A percentile compares a stretch with the other conserved stretches of the same genome.
Evolutionary conservation across 805 yeast species (phyloP).

Genomic region (Starmerella davenportii): DNA sequence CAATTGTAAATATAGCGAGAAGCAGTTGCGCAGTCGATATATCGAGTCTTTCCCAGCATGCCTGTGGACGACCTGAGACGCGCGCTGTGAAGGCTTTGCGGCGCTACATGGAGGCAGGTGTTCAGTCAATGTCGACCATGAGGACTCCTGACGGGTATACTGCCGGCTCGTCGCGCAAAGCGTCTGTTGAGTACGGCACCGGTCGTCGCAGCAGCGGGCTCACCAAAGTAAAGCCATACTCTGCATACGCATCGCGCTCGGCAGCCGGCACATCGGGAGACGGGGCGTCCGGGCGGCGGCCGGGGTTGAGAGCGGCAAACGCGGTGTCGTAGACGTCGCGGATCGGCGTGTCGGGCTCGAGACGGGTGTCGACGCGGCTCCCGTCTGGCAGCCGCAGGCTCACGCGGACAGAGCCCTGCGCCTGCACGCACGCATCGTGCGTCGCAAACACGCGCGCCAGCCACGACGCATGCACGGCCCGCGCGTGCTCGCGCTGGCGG

Average conservation of each 20-base stretch:
- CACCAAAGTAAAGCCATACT: conserved; percentile 29
- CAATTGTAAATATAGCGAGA: no score
- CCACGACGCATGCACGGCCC: conserved; percentile 22
- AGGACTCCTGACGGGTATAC: conserved; percentile 52
- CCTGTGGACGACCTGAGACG: no score
- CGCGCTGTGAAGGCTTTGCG: no score
- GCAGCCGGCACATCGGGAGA: no score
- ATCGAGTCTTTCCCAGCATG: no score
- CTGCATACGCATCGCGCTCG: neutral
- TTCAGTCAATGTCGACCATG: conserved; percentile 27
- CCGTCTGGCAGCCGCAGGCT: conserved; percentile 56
- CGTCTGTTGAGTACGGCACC: conserved; percentile 21
- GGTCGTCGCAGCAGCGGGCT: conserved; percentile 42
- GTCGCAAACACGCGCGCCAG: conserved; percentile 11
- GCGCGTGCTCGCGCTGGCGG: conserved; percentile 24
- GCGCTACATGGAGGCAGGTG: no score
- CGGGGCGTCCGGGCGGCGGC: no score
- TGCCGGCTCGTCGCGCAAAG: conserved; percentile 28
- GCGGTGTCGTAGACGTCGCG: conserved; percentile 57
- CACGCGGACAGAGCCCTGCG: conserved; percentile 34
- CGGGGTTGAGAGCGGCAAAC: conserved; percentile 29
- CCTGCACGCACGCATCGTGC: conserved; percentile 11
- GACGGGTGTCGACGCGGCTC: conserved; percentile 34
- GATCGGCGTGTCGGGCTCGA: conserved; percentile 31
- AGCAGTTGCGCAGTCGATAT: no score